Percentiles rank a stretch among this genome's conserved stretches.
These are phyloP conservation scores for Suillus luteus DNA, from an alignment of 768 basidiomycete genomes.

Conservation along the genomic window DNA sequence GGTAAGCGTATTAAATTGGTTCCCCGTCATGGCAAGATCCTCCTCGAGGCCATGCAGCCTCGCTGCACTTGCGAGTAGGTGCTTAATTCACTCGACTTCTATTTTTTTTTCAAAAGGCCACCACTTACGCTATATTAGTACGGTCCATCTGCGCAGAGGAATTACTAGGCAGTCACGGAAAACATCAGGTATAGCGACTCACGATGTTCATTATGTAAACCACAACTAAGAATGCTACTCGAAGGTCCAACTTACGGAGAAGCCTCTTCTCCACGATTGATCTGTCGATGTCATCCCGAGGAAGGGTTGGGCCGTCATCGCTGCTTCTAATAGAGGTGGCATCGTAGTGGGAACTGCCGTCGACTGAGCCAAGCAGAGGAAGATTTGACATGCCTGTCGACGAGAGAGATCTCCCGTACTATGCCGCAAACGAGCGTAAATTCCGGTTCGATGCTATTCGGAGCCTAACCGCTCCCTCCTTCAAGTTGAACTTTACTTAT, in stretches of 20 bases:
- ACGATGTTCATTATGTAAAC: slow-evolving; percentile 52
- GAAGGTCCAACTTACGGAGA: slow-evolving; percentile 43
- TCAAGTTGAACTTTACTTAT: no score
- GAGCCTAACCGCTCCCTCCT: no score
- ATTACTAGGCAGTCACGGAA: slow-evolving; percentile 4
- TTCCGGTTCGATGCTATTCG: no score
- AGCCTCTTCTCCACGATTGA: slow-evolving; percentile 48
- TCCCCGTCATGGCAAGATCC: slow-evolving; percentile 62
- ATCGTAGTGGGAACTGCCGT: neutral
- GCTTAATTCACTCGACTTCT: no score
- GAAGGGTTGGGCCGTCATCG: neutral
- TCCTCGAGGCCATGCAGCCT: slow-evolving; percentile 67
- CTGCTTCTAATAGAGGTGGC: neutral
- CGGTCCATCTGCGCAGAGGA: slow-evolving; percentile 53
- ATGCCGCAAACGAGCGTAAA: no score
- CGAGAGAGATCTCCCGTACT: no score
- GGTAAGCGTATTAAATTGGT: slow-evolving; percentile 65
- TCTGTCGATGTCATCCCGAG: slow-evolving; percentile 17
- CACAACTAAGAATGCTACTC: slow-evolving; percentile 46
- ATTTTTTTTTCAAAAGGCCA: neutral
- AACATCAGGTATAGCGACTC: slow-evolving; percentile 17
- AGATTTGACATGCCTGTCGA: no score
- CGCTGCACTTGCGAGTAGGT: slow-evolving; percentile 51
- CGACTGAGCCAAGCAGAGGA: no score
- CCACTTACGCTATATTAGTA: slow-evolving; percentile 61